Evolutionary conservation across 768 basidiomycete genomes (phyloP).

Genomic region (Leucocoprinus birnbaumii): DNA sequence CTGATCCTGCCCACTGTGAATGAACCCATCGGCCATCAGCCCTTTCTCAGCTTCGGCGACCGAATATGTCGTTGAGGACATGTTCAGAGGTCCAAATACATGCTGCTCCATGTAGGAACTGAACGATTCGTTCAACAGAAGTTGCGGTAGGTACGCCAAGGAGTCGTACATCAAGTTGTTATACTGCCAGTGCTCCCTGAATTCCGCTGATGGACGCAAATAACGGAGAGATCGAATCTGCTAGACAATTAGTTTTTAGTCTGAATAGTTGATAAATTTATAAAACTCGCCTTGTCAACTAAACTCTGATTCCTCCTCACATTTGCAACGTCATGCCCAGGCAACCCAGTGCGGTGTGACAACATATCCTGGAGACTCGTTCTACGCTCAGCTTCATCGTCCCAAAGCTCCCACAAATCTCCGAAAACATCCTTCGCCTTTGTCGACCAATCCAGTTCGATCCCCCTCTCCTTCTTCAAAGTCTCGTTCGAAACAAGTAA

Average conservation of each 20-base stretch:
- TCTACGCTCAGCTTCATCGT: constrained; percentile 25
- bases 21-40: constrained; percentile 30
- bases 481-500: constrained; percentile 34
- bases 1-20: constrained; percentile 29
- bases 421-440: constrained; percentile 29
- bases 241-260: no score
- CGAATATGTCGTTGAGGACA: constrained; percentile 37
- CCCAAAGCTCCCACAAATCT: constrained; percentile 26
- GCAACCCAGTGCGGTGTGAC: constrained; percentile 41
- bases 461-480: constrained; percentile 19
- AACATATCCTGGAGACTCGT: constrained; percentile 38
- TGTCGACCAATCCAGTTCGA: constrained; percentile 28
- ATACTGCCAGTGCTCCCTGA: constrained; percentile 40
- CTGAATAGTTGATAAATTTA: no score
- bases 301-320: not conserved
- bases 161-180: constrained; percentile 45
- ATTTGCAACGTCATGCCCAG: constrained; percentile 29
- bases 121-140: constrained; percentile 36
- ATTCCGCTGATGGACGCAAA: constrained; percentile 36
- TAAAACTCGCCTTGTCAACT: not conserved
- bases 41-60: constrained; percentile 31
- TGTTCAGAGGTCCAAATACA: constrained; percentile 34
- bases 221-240: constrained; percentile 34
- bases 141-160: constrained; percentile 33
- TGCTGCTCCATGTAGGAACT: constrained; percentile 36